phyloP scores from a whole-genome alignment of 805 yeast species.

The Cyberlindnera xylosilytica region DNA sequence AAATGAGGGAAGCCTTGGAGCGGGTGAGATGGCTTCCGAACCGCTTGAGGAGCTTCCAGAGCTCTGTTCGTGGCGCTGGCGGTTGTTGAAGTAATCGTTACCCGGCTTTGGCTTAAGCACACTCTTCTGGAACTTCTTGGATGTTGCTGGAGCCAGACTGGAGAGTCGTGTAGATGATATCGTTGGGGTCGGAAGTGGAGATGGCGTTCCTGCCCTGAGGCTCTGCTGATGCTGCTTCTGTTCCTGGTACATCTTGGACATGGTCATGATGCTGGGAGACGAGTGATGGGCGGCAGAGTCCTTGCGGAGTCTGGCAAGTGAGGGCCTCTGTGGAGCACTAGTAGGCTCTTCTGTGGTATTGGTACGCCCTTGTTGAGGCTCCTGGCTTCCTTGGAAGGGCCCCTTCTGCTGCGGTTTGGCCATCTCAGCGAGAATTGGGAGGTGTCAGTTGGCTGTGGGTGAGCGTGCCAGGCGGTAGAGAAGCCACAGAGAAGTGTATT shows the following conservation, averaged over 20 bases:
- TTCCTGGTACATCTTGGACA: conserved; percentile 25
- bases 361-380: too few relatives aligned
- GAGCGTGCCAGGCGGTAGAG: too few relatives aligned
- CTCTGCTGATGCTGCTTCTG: conserved; percentile 11
- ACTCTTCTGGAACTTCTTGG: conserved; percentile 24
- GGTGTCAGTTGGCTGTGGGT: too few relatives aligned
- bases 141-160: conserved; percentile 2
- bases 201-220: neutral
- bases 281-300: conserved; percentile 16
- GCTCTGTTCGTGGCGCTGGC: neutral
- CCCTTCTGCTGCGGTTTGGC: too few relatives aligned
- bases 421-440: too few relatives aligned
- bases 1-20: conserved; percentile 23
- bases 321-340: conserved; percentile 4
- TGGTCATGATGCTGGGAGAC: conserved; percentile 25
- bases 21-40: conserved; percentile 4
- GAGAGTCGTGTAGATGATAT: neutral
- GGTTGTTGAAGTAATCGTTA: conserved; percentile 14
- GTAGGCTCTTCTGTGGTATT: too few relatives aligned
- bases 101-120: conserved; percentile 21
- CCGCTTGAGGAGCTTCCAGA: conserved; percentile 4
- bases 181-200: conserved; percentile 1
- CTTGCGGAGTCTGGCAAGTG: conserved; percentile 6
- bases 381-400: too few relatives aligned
- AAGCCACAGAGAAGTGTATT: too few relatives aligned